phyloP scores from a whole-genome alignment of 1,284 basidiomycete genomes.

The Vanrija sp. region DNA sequence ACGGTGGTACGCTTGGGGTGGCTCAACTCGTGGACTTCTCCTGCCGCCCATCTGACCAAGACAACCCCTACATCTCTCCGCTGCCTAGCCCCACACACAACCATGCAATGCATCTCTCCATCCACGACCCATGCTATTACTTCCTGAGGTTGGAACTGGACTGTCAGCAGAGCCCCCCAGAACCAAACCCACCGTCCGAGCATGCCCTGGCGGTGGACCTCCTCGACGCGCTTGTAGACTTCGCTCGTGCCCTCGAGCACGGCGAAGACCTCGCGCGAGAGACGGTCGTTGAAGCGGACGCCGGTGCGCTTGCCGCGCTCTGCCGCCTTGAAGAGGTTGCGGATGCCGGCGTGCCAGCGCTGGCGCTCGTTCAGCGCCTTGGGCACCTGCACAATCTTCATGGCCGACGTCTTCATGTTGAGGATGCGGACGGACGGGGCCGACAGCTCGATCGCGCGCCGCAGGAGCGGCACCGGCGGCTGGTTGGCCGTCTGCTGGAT shows the following conservation, averaged over 20 bases:
- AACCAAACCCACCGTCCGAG: conserved; percentile 67
- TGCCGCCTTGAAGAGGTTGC: conserved; percentile 63
- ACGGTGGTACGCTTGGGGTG: too few relatives aligned
- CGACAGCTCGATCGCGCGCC: conserved; percentile 61
- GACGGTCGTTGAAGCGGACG: conserved; percentile 58
- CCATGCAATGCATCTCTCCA: too few relatives aligned
- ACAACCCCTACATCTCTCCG: too few relatives aligned
- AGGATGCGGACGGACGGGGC: conserved; percentile 62
- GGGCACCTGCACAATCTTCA: conserved; percentile 62
- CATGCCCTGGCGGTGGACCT: conserved; percentile 67
- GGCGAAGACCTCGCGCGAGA: conserved; percentile 69
- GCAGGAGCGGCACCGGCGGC: conserved; percentile 71
- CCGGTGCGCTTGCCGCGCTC: conserved; percentile 54
- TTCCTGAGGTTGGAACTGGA: conserved; percentile 20
- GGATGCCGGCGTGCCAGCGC: conserved; percentile 62
- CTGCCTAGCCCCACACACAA: too few relatives aligned
- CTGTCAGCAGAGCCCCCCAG: not conserved
- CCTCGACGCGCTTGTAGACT: conserved; percentile 59
- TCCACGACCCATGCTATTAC: too few relatives aligned
- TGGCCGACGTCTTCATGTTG: conserved; percentile 55
- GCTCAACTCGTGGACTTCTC: too few relatives aligned
- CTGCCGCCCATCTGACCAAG: too few relatives aligned
- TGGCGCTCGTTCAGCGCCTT: conserved; percentile 72
- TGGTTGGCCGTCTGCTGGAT: conserved; percentile 66
- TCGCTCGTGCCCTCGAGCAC: conserved; percentile 61